Conservation (phyloP, 2,329 filamentous ascomycete species). For the Hymenoscyphus repandus region DNA sequence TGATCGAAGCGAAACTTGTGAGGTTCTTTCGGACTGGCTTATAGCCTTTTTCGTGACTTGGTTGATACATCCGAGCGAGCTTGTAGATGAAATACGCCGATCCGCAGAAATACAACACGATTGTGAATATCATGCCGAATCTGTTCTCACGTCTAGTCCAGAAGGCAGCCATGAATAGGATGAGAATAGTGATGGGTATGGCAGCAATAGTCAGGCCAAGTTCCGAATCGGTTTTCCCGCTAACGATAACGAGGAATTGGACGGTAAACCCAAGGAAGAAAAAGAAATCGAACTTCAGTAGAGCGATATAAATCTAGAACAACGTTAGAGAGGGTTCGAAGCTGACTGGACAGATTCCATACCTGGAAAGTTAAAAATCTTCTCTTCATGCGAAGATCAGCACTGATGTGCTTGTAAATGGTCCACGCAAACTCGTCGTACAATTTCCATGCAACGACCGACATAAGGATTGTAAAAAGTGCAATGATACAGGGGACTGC, state of each 20-base stretch:
- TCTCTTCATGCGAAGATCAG: conserved; percentile 93
- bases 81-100: conserved; percentile 98
- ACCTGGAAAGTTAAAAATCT: conserved; percentile 96
- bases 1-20: conserved; percentile 91
- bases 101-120: conserved; percentile 81
- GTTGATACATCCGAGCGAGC: conserved; percentile 88
- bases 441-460: conserved; percentile 82
- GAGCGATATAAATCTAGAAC: conserved; percentile 84
- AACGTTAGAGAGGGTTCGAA: conserved; percentile 8
- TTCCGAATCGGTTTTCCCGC: conserved; percentile 62
- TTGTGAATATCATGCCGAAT: conserved; percentile 69
- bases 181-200: conserved; percentile 83
- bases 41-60: conserved; percentile 56
- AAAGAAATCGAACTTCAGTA: conserved; percentile 99
- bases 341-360: conserved; percentile 26
- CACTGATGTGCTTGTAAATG: conserved; percentile 98
- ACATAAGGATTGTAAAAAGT: conserved; percentile 66
- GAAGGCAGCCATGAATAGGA: conserved; percentile 78
- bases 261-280: conserved; percentile 99
- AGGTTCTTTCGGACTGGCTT: conserved; percentile 75
- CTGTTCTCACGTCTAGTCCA: conserved; percentile 82
- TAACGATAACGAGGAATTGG: conserved; percentile 92
- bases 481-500: conserved; percentile 82
- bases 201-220: conserved; percentile 83
- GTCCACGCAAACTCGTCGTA: conserved; percentile 99